A percentile compares a stretch with the other conserved stretches of the same genome.
Evolutionary conservation across 202 grass and related monocot genomes (phyloP).

Genomic region (Zoysia matrella): DNA sequence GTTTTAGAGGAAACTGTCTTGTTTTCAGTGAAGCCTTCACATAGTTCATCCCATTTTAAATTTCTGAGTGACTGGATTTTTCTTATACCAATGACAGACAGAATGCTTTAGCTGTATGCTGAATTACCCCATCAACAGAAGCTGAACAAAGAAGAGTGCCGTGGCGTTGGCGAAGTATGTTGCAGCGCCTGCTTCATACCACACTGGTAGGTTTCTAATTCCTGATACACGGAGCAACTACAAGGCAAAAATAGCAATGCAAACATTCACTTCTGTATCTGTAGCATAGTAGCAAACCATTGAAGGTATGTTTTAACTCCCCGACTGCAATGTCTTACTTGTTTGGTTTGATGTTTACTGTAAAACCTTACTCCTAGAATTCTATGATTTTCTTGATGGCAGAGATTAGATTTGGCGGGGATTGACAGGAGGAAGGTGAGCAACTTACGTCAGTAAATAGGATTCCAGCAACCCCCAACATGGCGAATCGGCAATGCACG

Average conservation of each 20-base stretch:
- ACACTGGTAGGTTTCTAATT: slow-evolving; percentile 69
- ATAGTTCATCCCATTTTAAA: background rate
- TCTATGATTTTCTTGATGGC: background rate
- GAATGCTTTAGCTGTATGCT: slow-evolving; percentile 30
- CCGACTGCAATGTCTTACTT: background rate
- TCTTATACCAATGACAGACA: background rate
- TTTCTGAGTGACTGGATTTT: slow-evolving; percentile 7
- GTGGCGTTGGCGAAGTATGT: slow-evolving; percentile 73
- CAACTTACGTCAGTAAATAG: slow-evolving; percentile 77
- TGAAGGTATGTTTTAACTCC: background rate
- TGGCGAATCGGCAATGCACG: slow-evolving; percentile 91
- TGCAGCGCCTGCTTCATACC: slow-evolving; percentile 86
- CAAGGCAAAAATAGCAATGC: slow-evolving; percentile 16
- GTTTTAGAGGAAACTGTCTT: background rate
- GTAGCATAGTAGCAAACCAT: background rate
- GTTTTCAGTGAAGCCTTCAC: slow-evolving; percentile 20
- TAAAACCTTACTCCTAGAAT: background rate
- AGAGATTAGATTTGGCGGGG: background rate
- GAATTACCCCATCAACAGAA: slow-evolving; percentile 94
- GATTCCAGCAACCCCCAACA: slow-evolving; percentile 86
- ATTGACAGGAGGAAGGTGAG: background rate
- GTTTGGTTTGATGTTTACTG: background rate
- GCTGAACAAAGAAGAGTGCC: slow-evolving; percentile 80
- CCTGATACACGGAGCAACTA: slow-evolving; percentile 85
- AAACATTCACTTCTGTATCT: background rate